These are phyloP conservation scores for Singerocomus rubriflavus DNA, from an alignment of 1,284 basidiomycete species.

Conservation along the genomic window DNA sequence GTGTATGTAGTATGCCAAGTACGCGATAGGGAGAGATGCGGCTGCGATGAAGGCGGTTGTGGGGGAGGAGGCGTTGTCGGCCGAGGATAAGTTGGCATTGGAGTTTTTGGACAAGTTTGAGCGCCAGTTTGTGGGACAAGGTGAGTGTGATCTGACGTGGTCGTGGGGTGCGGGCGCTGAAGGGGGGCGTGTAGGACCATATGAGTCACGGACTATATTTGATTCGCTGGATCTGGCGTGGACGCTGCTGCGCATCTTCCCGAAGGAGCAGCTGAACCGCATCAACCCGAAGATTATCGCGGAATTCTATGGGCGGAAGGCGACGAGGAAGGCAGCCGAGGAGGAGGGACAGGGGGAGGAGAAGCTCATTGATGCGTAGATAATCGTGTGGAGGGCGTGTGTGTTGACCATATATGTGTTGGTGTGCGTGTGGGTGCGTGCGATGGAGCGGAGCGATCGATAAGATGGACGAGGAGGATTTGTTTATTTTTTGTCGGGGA, in stretches of 20 bases:
- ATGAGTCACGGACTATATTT: slow-evolving; percentile 96
- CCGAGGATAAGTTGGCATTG: slow-evolving; percentile 91
- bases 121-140: slow-evolving; percentile 92
- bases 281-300: slow-evolving; percentile 89
- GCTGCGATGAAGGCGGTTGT: slow-evolving; percentile 99
- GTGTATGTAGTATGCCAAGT: slow-evolving; percentile 84
- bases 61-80: slow-evolving; percentile 93
- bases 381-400: slow-evolving; percentile 13
- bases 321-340: slow-evolving; percentile 58
- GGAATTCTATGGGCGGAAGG: slow-evolving; percentile 82
- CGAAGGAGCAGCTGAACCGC: slow-evolving; percentile 97
- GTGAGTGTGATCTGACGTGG: slow-evolving; percentile 39
- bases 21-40: slow-evolving; percentile 96
- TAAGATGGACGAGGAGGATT: slow-evolving; percentile 10
- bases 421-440: too few species aligned
- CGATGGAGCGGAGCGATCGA: slow-evolving; percentile 8
- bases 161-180: slow-evolving; percentile 4
- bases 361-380: slow-evolving; percentile 59
- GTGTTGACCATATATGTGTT: too few species aligned
- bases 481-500: too few species aligned
- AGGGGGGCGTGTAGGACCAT: slow-evolving; percentile 58
- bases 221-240: slow-evolving; percentile 98
- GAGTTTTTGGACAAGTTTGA: slow-evolving; percentile 96
- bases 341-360: slow-evolving; percentile 45
- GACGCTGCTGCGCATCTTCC: slow-evolving; percentile 97